phyloP scores from a whole-genome alignment of 768 basidiomycete genomes.

The Leccinum pellstonianum region DNA sequence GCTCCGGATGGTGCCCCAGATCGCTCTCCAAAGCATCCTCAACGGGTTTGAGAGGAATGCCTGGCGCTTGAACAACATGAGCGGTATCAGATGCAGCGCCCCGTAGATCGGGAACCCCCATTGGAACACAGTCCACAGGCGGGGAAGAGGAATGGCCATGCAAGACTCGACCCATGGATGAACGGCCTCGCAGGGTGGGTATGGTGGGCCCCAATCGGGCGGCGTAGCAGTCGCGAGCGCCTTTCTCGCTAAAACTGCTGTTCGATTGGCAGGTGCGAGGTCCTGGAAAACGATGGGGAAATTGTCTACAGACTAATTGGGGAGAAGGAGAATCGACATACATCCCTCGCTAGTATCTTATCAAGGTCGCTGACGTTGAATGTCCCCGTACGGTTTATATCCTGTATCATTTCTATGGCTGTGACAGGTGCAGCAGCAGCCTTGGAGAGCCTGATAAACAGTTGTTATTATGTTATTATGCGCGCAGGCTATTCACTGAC shows the following conservation, averaged over 20 bases:
- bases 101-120: constrained; percentile 87
- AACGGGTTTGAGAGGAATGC: constrained; percentile 65
- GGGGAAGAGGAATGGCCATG: constrained; percentile 41
- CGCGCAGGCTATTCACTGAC: constrained; percentile 37
- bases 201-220: constrained; percentile 47
- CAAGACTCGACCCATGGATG: constrained; percentile 72
- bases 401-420: constrained; percentile 58
- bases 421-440: constrained; percentile 64
- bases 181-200: constrained; percentile 66
- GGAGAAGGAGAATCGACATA: constrained; percentile 26
- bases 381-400: constrained; percentile 54
- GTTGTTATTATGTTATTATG: background rate
- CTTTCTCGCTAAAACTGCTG: constrained; percentile 46
- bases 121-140: constrained; percentile 77
- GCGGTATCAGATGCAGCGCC: constrained; percentile 86
- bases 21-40: constrained; percentile 61
- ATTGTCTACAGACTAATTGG: background rate
- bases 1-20: constrained; percentile 74
- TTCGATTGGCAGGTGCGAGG: constrained; percentile 50
- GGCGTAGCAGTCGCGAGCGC: constrained; percentile 33
- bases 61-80: constrained; percentile 76
- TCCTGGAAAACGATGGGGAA: constrained; percentile 39
- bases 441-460: constrained; percentile 58
- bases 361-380: constrained; percentile 62
- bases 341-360: constrained; percentile 47